Base-by-base conservation (phyloP, 75 land plant genomes). In the Pinus taeda region DNA sequence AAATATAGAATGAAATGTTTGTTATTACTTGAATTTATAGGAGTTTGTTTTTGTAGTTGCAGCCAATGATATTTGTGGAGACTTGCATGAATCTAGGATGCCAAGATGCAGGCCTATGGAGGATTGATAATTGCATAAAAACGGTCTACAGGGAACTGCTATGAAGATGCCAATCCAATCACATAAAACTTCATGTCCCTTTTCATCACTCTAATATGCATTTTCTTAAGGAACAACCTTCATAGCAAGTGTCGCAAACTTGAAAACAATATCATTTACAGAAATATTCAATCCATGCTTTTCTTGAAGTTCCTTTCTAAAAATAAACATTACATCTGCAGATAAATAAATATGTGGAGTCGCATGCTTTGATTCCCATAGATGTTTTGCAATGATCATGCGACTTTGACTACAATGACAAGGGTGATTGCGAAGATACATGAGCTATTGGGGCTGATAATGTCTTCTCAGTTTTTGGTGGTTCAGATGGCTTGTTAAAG, bases 221-320 rank as follows among this genome's bases (percentile, higher is more conserved):
- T 96, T 96, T 76, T 97, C 99, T 79, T 89, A 92, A 39, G 97
- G 93, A 3, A 92, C 99, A 79, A 79, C 85, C 59, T 86, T 90
- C 72, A 96, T 75, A 13, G 99, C 93, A 79, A 90, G 73, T 56
- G 95, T 97, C 59, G 93, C 92, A 67, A 90, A 97, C 78, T 89
- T 94, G 73, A 96, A 90, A 59, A 96, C 87, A 76, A 96, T 89
- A 77, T 94, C 99, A 87, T 96, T 96, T 57, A 96, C 97, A 59
- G 97, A 96, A 77, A 96, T 86, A 64, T 93, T 88, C 56, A 88
- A 75, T 73, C 88, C 85, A 85, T 94, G 89, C 77, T 96, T 87
- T 80, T 85, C 95, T 88, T 92, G 89, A 49, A 96, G 86, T 37
- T 89, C 92, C 65, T 92, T 94, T 63, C 99, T 79, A 58, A 96